These are phyloP conservation scores for Ustulina deusta DNA, from an alignment of 2,329 filamentous ascomycete genomes.

Conservation along the genomic window DNA sequence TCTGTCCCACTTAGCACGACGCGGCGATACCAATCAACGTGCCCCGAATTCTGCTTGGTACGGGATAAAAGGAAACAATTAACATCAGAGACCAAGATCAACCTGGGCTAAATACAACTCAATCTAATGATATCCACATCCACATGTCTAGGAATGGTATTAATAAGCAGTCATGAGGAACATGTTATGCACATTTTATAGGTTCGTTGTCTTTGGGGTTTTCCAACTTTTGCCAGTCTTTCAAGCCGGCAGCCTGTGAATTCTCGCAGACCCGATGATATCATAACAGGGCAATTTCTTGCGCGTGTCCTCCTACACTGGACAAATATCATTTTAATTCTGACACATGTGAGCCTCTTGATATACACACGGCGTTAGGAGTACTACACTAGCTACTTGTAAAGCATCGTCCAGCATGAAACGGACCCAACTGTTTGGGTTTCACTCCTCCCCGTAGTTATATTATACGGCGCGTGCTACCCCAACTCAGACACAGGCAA, in stretches of 20 bases:
- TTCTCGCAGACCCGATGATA: background rate
- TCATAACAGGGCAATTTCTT: background rate
- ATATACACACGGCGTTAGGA: background rate
- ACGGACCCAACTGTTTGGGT: background rate
- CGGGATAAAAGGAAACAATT: background rate
- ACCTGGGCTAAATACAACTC: background rate
- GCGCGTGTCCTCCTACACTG: background rate
- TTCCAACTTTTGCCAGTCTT: background rate
- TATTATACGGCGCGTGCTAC: background rate
- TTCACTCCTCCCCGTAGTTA: background rate
- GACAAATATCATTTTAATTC: no score
- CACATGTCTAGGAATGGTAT: no score
- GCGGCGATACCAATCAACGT: slow-evolving; percentile 9
- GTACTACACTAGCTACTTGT: background rate
- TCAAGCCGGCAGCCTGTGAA: background rate
- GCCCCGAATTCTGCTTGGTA: background rate
- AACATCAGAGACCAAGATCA: slow-evolving; percentile 10
- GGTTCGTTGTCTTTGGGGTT: background rate
- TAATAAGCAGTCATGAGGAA: background rate
- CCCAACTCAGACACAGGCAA: background rate
- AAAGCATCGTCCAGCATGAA: background rate
- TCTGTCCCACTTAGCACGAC: slow-evolving; percentile 1
- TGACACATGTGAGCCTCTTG: background rate
- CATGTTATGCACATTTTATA: background rate
- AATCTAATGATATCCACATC: no score